Conservation (phyloP, 2,329 filamentous ascomycete species). For the Cercospora sp. region DNA sequence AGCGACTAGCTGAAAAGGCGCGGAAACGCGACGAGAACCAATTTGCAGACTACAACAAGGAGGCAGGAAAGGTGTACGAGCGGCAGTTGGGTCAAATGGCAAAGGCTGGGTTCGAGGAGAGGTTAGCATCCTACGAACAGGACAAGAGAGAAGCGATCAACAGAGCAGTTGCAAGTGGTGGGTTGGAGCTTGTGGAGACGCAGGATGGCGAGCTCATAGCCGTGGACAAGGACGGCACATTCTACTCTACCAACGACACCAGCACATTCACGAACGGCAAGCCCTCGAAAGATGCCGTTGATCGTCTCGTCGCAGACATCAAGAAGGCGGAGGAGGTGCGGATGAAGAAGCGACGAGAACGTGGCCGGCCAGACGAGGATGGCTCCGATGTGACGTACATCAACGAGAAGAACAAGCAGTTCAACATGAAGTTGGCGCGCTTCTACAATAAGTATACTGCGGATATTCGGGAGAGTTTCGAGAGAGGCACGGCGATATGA, state of each 20-base stretch:
- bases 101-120: constrained; percentile 34
- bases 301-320: constrained; percentile 82
- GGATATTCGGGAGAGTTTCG: constrained; percentile 95
- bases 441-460: constrained; percentile 99
- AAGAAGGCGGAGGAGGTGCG: constrained; percentile 84
- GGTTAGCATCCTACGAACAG: constrained; percentile 76
- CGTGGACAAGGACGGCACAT: constrained; percentile 84
- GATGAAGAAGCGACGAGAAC: constrained; percentile 80
- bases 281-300: constrained; percentile 82
- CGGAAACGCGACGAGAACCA: constrained; percentile 79
- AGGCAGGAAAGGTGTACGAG: constrained; percentile 92
- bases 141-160: constrained; percentile 85
- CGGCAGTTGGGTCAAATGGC: constrained; percentile 80
- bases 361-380: constrained; percentile 72
- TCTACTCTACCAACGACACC: constrained; percentile 80
- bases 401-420: constrained; percentile 99
- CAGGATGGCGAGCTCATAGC: constrained; percentile 91
- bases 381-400: constrained; percentile 95
- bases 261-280: constrained; percentile 82
- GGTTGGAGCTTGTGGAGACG: constrained; percentile 92
- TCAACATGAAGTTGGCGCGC: constrained; percentile 92
- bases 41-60: constrained; percentile 84
- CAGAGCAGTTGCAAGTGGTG: constrained; percentile 77
- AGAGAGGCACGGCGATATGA: constrained; percentile 93
- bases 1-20: constrained; percentile 81